These are phyloP conservation scores for Mycena epipterygia DNA, from an alignment of 768 basidiomycete genomes.

Conservation along the genomic window DNA sequence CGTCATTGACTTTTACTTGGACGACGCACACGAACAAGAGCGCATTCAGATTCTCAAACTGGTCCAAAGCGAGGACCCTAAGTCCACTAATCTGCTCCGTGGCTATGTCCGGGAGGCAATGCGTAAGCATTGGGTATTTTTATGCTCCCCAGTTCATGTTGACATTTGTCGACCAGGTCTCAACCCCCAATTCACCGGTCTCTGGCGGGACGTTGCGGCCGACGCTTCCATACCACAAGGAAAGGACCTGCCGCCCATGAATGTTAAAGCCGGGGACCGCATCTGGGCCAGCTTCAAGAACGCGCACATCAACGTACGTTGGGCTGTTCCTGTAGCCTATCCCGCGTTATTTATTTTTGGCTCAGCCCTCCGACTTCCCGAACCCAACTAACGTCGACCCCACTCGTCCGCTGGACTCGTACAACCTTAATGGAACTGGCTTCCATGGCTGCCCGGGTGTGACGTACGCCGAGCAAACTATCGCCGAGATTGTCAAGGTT, in stretches of 20 bases:
- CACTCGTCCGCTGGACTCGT: conserved; percentile 19
- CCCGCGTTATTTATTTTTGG: background rate
- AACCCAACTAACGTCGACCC: conserved; percentile 29
- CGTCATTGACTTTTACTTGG: conserved; percentile 68
- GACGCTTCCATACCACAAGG: conserved; percentile 45
- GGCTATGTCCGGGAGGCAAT: conserved; percentile 69
- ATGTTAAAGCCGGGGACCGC: conserved; percentile 49
- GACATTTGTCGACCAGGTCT: conserved; percentile 42
- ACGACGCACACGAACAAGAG: conserved; percentile 55
- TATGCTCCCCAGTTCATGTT: background rate
- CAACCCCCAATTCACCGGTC: conserved; percentile 57
- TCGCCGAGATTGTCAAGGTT: conserved; percentile 60
- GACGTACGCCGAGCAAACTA: conserved; percentile 51
- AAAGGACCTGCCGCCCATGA: conserved; percentile 37
- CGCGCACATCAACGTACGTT: conserved; percentile 48
- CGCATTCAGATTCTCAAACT: conserved; percentile 54
- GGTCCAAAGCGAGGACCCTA: conserved; percentile 45
- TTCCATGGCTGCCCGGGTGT: conserved; percentile 59
- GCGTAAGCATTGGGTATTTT: conserved; percentile 45
- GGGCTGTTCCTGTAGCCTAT: background rate
- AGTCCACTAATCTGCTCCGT: conserved; percentile 52
- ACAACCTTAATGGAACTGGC: conserved; percentile 49
- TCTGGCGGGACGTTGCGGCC: conserved; percentile 51
- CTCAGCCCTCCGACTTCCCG: conserved; percentile 34
- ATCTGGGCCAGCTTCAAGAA: conserved; percentile 51